phyloP scores from a whole-genome alignment of 257 asterid genomes.

The Solanum chilense region DNA sequence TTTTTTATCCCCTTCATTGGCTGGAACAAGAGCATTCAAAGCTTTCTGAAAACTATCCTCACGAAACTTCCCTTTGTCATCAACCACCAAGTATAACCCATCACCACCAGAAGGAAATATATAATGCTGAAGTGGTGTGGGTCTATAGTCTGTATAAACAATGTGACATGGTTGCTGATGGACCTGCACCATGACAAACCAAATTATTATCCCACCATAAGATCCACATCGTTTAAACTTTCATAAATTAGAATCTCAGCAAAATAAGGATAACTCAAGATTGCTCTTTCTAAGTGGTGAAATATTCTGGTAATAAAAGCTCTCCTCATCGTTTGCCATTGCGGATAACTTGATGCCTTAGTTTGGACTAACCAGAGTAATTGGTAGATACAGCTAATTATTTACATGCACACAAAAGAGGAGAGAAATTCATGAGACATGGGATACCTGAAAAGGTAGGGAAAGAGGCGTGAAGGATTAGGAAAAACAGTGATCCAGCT shows the following conservation, averaged over 20 bases:
- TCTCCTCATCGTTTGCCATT: neutral
- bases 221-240: neutral
- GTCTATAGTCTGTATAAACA: slow-evolving; percentile 93
- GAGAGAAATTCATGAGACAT: neutral
- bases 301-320: neutral
- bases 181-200: slow-evolving; percentile 48
- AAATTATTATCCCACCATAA: slow-evolving; percentile 2
- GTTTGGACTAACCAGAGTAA: neutral
- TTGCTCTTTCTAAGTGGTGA: neutral
- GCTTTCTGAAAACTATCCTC: slow-evolving; percentile 98
- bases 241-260: neutral
- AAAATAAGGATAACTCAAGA: neutral
- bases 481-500: neutral
- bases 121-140: slow-evolving; percentile 97
- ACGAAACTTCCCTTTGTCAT: slow-evolving; percentile 89
- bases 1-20: slow-evolving; percentile 41
- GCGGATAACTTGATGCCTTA: neutral
- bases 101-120: slow-evolving; percentile 91
- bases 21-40: slow-evolving; percentile 66
- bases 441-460: neutral
- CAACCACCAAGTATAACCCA: slow-evolving; percentile 87
- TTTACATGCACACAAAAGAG: neutral
- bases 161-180: slow-evolving; percentile 97
- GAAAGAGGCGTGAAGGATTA: neutral
- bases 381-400: neutral